Evolutionary conservation across 495 filamentous ascomycete species (phyloP), one percentile per base, ranked within the genome.

Genomic region (Tuber melanosporum): DNA sequence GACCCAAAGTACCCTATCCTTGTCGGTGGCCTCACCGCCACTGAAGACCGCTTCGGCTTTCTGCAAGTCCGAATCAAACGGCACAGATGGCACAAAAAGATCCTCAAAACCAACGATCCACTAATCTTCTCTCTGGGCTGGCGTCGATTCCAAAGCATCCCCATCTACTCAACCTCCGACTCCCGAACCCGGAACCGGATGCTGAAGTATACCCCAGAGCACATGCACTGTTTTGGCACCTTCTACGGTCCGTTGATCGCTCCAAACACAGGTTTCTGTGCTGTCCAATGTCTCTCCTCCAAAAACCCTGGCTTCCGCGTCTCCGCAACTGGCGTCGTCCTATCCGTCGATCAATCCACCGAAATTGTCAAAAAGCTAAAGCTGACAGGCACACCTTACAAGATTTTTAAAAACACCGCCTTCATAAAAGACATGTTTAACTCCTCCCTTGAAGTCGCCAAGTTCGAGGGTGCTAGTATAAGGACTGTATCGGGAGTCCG

Each of bases 311-410:
- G 93, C 22, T 99, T 99, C 88, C 91, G 95, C 41, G 91, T 99
- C 72, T 92, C 95, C 6, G 95, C 95, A 14, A 97, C 95, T 9
- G 95, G 95, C 49, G 94, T 95, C 3, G 94, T 99, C 22, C 84
- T 97, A 71, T 92, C 90, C 81, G 96, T 99, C 17, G 95, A 99
- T 83, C 93, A 97, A 84, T 92, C 91, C 70, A 92, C 92, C 0
- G 95, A 98, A 82, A 98, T 99, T 79, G 96, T 98, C 82, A 99
- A 99, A 88, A 99, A 99, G 87, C 90, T 99, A 81, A 99, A 98
- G 84, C 89, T 99, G 43, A 96, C 93, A 22, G 94, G 94, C 78
- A 87, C 89, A 43, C 93, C 95, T 9, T 94, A 93, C 86, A 99
- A 98, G 87, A 97, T 99, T 85, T 99, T 97, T 89, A 96, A 96